Evolutionary conservation across 345 rosid genomes (phyloP), one percentile per base, ranked within the genome.

Genomic region (Sonneratia alba): DNA sequence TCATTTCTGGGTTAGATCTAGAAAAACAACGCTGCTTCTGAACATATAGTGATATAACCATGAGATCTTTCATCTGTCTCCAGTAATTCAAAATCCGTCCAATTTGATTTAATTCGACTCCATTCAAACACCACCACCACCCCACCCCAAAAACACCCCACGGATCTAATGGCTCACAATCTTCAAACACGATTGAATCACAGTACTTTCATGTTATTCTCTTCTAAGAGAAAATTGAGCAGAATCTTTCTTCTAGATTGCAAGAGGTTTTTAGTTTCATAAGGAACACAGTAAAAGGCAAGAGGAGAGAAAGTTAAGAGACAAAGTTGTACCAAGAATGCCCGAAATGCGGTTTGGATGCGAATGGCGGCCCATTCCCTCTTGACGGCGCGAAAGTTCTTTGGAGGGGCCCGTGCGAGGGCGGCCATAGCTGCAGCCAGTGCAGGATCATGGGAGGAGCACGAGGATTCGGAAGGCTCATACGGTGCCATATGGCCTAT

Each of bases 281-380:
- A 47, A 8, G 51, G 51, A 47, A 47, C 51, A 47, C 9, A 47
- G 13, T 13, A 47, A 0, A 13, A 13, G 51, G 51, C 51, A 47
- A 47, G 51, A 47, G 51, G 45, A 7, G 45, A 45, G n/a, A 38
- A 13, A 42, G 34, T n/a, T 37, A 45, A n/a, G 27, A 45, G 11
- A 45, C 32, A n/a, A 62, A 21, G 1, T 36, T 14, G 47, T 86
- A 94, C 97, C 91, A 95, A 21, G 71, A 90, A 82, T 59, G 96
- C 89, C 67, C 99, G 82, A 15, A 92, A 90, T 47, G 97, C 87
- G 12, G 97, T 84, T 71, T 95, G 98, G 77, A 92, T 88, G 32
- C 97, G 88, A 53, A 91, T 92, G 0, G 97, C 89, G 19, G 97
- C 97, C 98, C 98, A 90, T 83, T 92, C 96, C 72, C 82, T 80